Evolutionary conservation across 208 protist species (phyloP).

Genomic region (Trypanosoma avium): DNA sequence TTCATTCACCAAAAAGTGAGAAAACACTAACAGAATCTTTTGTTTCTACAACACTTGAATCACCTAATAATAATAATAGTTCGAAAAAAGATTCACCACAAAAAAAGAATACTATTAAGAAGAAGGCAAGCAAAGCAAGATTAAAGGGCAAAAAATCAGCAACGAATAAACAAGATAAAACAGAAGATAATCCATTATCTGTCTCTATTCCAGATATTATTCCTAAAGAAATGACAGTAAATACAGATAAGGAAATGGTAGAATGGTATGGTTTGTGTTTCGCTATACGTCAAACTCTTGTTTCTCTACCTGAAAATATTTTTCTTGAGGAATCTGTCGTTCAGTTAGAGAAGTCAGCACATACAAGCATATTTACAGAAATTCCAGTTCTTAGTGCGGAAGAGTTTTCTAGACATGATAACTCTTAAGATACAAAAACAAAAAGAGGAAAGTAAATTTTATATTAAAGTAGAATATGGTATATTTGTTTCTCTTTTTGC

Average conservation of each 20-base stretch:
- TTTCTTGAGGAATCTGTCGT: constrained; percentile 23
- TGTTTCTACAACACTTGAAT: too few relatives aligned
- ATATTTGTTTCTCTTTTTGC: neutral
- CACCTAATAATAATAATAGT: too few relatives aligned
- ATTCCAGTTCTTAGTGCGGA: neutral
- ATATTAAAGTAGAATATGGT: neutral
- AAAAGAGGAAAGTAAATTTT: neutral
- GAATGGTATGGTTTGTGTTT: constrained; percentile 77
- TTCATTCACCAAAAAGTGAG: constrained; percentile 11
- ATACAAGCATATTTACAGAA: neutral
- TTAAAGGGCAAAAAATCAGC: neutral
- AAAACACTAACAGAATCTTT: too few relatives aligned
- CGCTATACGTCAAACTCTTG: constrained; percentile 36
- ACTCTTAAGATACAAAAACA: neutral
- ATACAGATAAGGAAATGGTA: constrained; percentile 46
- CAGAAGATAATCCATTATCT: neutral
- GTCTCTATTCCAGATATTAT: constrained; percentile 4
- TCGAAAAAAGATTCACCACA: too few relatives aligned
- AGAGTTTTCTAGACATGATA: neutral
- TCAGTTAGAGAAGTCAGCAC: neutral
- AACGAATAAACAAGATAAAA: neutral
- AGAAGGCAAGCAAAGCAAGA: neutral
- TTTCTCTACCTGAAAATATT: constrained; percentile 36
- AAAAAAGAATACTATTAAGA: neutral
- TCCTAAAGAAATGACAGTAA: constrained; percentile 26